Evolutionary conservation across 495 filamentous ascomycete genomes (phyloP), one percentile per base, ranked within the genome.

Genomic region (Penicillium maclennaniae): DNA sequence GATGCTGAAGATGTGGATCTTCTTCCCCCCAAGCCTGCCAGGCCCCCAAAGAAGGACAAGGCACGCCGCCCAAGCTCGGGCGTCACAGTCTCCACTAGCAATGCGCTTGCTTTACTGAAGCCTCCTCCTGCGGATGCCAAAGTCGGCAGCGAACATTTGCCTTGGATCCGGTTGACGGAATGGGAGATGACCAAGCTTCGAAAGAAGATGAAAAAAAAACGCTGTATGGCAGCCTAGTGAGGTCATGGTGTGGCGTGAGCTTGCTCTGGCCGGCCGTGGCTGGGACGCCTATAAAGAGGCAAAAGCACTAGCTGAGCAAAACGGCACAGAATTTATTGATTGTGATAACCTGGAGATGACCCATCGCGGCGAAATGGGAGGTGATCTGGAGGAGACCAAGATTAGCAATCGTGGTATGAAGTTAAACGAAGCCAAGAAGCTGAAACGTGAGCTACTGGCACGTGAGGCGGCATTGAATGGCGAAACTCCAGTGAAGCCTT

Each of bases 141-240:
- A 27, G 63, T 73, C 7, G 93, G 93, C 16, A 90, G 87, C 60
- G 73, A 82, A 51, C 83, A 92, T 61, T 75, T 87, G 26, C 93
- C 93, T 0, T 98, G 93, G 93, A 78, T 92, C 55, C 87, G 90
- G 47, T 79, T 98, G 37, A 97, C 91, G 0, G 82, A 86, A 23
- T 97, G 85, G 70, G 93, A 98, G 60, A 90, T 98, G 73, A 92
- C 90, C 4, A 85, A 84, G 45, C 76, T 98, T 14, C 80, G 93
- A 43, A 97, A 97, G 72, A 82, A 89, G 47, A 98, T 98, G 93
- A 98, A 98, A 75, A 98, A 98, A 98, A 80, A 98, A 98, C 60
- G 88, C 92, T 0, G 84, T 91, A 7, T 98, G 93, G 93, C 85
- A 85, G 36, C 93, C 93, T 0, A 95, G 89, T 59, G 89, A 95